Evolutionary conservation across 208 protist species (phyloP).

Genomic region (Leishmania aethiopica): DNA sequence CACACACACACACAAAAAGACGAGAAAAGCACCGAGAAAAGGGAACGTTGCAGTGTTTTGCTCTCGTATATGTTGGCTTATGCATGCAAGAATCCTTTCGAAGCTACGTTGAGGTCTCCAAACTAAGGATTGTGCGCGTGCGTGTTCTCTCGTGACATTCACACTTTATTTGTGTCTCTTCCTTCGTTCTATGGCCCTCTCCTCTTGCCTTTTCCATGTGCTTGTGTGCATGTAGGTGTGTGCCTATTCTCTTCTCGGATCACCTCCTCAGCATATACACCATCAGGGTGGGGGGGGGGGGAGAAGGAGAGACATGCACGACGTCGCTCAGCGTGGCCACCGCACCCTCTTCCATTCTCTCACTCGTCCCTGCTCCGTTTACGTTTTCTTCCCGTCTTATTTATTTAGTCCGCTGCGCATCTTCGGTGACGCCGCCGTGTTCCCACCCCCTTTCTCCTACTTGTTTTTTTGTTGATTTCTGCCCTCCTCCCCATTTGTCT

Average conservation of each 20-base stretch:
- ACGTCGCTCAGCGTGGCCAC: neutral
- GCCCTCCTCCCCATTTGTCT: neutral
- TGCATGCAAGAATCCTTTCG: too few relatives aligned
- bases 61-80: neutral
- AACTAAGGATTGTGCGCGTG: neutral
- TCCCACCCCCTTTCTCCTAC: neutral
- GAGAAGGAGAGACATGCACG: neutral
- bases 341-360: neutral
- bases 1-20: too few relatives aligned
- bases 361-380: neutral
- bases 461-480: neutral
- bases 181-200: neutral
- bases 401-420: neutral
- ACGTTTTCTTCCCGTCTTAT: neutral
- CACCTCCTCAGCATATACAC: neutral
- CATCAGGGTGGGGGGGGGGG: neutral
- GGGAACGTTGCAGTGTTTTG: neutral
- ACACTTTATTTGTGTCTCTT: neutral
- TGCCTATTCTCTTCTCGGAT: neutral
- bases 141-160: neutral
- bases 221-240: neutral
- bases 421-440: neutral
- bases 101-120: too few relatives aligned
- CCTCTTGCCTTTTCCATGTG: slow-evolving; percentile 3
- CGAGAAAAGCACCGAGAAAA: too few relatives aligned